Base-by-base conservation (phyloP, 306 rosid species). In the Astragalus glycyphyllos region DNA sequence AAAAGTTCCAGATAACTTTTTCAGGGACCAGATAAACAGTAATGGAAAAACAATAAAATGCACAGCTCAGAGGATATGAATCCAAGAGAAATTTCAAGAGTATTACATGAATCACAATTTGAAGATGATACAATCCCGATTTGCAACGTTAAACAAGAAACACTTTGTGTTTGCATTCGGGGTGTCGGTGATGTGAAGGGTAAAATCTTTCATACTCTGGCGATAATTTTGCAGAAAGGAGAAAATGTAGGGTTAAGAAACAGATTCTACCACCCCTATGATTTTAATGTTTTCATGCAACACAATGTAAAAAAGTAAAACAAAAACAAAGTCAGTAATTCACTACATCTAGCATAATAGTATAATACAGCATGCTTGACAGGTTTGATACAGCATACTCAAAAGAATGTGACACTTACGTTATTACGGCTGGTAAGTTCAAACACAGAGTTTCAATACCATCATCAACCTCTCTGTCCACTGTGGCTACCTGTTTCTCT, bases 401-500 rank as follows among this genome's bases (percentile, higher is more conserved):
- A 26, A 53, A 59, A 67, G 71, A 61, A 83, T 46, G 56, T 13
- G 54, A 65, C 11, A 74, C 99, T 80, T 64, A 91, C 96, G 96
- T 95, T 86, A 95, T 87, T 54, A 95, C 96, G 7, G 97, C 99
- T 2, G 96, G 99, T 67, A 95, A 82, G 68, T 95, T 85, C 73
- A 95, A 78, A 70, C 68, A 75, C 59, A 91, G 53, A 38, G 97
- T 91, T 79, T 95, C 99, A 1, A 89, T 92, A 51, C 97, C 97
- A 59, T 87, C 97, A 46, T 91, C 99, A 40, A 89, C 95, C 82
- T 95, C 97, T 81, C 99, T 86, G 74, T 89, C 97, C 57, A 89
- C 96, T 4, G 96, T 91, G 72, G 83, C 92, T 13, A 58, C 77
- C 46, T 79, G 88, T 72, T 89, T 95, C 80, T 86, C 96, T 80